phyloP scores from a whole-genome alignment of 306 rosid species.

The Trifolium fragiferum region DNA sequence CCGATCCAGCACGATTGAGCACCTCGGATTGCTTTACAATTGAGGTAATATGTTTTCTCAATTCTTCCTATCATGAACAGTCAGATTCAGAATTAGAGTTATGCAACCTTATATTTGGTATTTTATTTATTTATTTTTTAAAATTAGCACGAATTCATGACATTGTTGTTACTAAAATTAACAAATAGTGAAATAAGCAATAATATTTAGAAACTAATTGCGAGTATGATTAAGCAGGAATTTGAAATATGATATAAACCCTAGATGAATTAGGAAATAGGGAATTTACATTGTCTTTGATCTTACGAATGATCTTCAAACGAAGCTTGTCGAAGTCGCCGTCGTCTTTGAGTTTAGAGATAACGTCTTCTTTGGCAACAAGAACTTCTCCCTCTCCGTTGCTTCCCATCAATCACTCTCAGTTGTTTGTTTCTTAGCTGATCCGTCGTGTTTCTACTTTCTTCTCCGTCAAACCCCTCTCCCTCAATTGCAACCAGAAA shows the following conservation, averaged over 20 bases:
- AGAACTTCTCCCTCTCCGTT: background rate
- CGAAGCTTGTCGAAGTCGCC: slow-evolving; percentile 97
- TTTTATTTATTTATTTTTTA: background rate
- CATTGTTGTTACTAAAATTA: background rate
- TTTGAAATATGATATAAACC: background rate
- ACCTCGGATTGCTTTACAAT: slow-evolving; percentile 71
- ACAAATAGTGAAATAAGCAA: background rate
- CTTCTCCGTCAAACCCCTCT: background rate
- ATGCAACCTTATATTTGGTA: background rate
- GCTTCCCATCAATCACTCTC: slow-evolving; percentile 35
- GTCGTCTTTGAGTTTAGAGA: slow-evolving; percentile 79
- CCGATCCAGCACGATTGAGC: slow-evolving; percentile 74
- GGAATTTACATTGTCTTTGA: slow-evolving; percentile 65
- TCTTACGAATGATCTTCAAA: slow-evolving; percentile 79
- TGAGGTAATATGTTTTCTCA: slow-evolving; percentile 63
- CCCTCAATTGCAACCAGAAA: slow-evolving; percentile 30
- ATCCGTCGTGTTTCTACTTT: slow-evolving; percentile 13
- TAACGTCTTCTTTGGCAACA: slow-evolving; percentile 74
- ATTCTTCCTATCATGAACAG: slow-evolving; percentile 59
- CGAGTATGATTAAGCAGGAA: background rate
- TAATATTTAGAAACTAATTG: background rate
- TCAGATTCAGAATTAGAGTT: slow-evolving; percentile 31
- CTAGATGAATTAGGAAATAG: background rate
- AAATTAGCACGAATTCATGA: slow-evolving; percentile 1
- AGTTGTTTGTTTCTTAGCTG: background rate